Evolutionary conservation across 2,329 filamentous ascomycete species (phyloP), one percentile per base, ranked within the genome.

Genomic region (Teratosphaeria destructans): DNA sequence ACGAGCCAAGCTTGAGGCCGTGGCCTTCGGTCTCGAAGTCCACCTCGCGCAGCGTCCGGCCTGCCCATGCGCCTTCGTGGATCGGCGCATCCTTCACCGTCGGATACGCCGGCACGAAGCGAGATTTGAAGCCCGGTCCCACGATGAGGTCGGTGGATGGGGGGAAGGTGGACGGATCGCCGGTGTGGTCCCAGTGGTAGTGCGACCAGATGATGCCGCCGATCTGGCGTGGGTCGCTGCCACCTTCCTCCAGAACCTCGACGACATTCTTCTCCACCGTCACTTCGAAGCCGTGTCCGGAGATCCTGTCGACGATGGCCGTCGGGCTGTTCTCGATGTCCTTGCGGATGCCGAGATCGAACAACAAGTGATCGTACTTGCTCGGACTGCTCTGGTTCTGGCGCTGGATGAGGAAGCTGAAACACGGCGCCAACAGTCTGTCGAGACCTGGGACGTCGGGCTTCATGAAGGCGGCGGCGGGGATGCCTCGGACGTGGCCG

Each of bases 351-450:
- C 77, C 76, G 0, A 80, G 69, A 58, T 79, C 78, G 60, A 78
- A 79, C 1, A 57, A 12, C 16, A 43, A 14, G 37, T 43, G 37
- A 43, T 43, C 37, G 16, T 65, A 59, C 52, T 65, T 65, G 27
- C 54, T 57, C 16, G 43, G n/a, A 10, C 52, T 43, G 29, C 19
- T 39, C 10, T 57, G 39, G 52, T 60, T 62, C 0, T 69, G 65
- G 56, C 81, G 78, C 57, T 78, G 71, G 56, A 81, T 76, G 1
- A 79, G 68, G 63, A 81, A 81, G n/a, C 74, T 73, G 65, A 72
- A 76, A 4, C 73, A 70, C 4, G 75, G 75, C 55, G 68, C 70
- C 3, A 66, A 65, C 23, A 77, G 61, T 8, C 65, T 60, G 1
- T 68, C 68, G 55, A 70, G 68, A 35, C 72, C 74, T 57, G 70